Conservation (phyloP, 257 asterid genomes). For the Salvia hispanica region DNA sequence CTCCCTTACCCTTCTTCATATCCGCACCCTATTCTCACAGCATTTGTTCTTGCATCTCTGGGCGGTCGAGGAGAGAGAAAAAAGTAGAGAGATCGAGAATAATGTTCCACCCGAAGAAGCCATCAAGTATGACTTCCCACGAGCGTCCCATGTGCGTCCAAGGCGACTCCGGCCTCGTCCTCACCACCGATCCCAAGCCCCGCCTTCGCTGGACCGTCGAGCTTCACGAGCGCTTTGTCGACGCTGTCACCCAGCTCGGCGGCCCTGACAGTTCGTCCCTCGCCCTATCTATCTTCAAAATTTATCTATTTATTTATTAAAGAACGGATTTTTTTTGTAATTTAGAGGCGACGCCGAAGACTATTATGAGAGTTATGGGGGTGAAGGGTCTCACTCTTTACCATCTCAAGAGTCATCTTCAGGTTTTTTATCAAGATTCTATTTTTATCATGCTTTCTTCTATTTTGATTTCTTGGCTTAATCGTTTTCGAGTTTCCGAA, state of each 20-base stretch:
- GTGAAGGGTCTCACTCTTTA: slow-evolving; percentile 94
- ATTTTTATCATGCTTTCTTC: background rate
- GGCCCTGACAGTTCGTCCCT: slow-evolving; percentile 75
- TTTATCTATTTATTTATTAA: background rate
- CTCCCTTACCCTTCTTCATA: slow-evolving; percentile 30
- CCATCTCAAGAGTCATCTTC: slow-evolving; percentile 99
- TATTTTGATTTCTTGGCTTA: background rate
- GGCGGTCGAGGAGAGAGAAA: slow-evolving; percentile 1
- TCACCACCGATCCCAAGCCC: slow-evolving; percentile 92
- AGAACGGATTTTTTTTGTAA: background rate
- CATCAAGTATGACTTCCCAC: slow-evolving; percentile 43
- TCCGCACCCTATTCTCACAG: slow-evolving; percentile 42
- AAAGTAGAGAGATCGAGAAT: slow-evolving; percentile 16
- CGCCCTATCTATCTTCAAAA: background rate
- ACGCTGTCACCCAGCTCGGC: slow-evolving; percentile 89
- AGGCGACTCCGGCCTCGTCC: slow-evolving; percentile 84
- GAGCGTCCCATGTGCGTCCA: slow-evolving; percentile 34
- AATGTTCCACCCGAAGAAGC: slow-evolving; percentile 62
- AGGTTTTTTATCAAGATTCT: slow-evolving; percentile 46
- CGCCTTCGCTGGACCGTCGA: slow-evolving; percentile 95
- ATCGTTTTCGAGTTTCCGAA: too few relatives aligned
- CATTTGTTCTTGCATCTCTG: slow-evolving; percentile 44
- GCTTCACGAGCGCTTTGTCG: slow-evolving; percentile 91
- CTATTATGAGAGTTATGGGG: slow-evolving; percentile 98
- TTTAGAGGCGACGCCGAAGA: slow-evolving; percentile 97